A percentile compares a stretch with the other conserved stretches of the same genome.
These are phyloP conservation scores for Chalara sp. DNA, from an alignment of 2,329 filamentous ascomycete species.

Conservation along the genomic window DNA sequence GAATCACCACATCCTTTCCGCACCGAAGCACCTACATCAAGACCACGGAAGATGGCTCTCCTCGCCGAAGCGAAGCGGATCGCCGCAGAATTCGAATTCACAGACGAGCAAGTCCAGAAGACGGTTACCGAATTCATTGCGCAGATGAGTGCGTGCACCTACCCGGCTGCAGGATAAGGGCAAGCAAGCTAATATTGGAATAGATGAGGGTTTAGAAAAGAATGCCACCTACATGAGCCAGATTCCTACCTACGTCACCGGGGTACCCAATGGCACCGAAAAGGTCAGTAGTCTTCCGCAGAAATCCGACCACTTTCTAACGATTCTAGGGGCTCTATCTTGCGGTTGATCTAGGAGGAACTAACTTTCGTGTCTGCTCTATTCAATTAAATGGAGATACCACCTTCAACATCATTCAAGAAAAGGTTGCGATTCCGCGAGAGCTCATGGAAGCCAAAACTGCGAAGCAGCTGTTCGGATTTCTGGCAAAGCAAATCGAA, in stretches of 20 bases:
- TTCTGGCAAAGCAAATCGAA: slow-evolving; percentile 90
- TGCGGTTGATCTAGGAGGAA: slow-evolving; percentile 94
- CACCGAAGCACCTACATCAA: slow-evolving; percentile 42
- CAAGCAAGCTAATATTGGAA: slow-evolving; percentile 9
- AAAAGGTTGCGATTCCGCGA: slow-evolving; percentile 84
- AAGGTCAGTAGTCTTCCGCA: slow-evolving; percentile 52
- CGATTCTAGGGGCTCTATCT: slow-evolving; percentile 70
- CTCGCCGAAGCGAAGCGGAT: slow-evolving; percentile 70
- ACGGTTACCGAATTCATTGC: slow-evolving; percentile 79
- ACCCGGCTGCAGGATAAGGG: slow-evolving; percentile 12
- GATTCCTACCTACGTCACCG: slow-evolving; percentile 95
- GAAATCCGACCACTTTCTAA: slow-evolving; percentile 4
- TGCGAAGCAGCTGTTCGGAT: slow-evolving; percentile 80
- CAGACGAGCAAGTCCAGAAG: slow-evolving; percentile 68
- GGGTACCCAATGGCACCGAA: slow-evolving; percentile 93
- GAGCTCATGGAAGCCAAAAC: slow-evolving; percentile 87
- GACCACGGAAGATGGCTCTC: slow-evolving; percentile 53
- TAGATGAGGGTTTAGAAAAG: slow-evolving; percentile 74
- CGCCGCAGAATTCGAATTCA: slow-evolving; percentile 79
- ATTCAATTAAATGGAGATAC: slow-evolving; percentile 89
- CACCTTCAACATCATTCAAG: slow-evolving; percentile 89
- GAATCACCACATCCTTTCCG: slow-evolving; percentile 46
- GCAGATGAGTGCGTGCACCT: slow-evolving; percentile 62
- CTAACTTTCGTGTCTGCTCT: slow-evolving; percentile 97
- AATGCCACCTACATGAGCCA: slow-evolving; percentile 82